These are phyloP conservation scores for Phaseolus lunatus DNA, from an alignment of 306 rosid genomes.

Conservation along the genomic window DNA sequence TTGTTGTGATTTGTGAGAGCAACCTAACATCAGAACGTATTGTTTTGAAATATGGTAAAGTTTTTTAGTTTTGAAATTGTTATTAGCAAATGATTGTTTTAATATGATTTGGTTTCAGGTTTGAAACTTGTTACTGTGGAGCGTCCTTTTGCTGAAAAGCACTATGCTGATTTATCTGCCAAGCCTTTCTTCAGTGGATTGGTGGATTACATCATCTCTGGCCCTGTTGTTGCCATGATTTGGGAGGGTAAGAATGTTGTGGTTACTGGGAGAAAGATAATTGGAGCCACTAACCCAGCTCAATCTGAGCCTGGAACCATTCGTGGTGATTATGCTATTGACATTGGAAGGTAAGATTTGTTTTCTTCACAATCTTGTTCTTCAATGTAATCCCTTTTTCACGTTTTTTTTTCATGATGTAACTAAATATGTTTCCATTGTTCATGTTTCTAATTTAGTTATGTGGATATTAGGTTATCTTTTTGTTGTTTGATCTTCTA, in stretches of 20 bases:
- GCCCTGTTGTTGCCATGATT: constrained; percentile 97
- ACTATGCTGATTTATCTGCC: constrained; percentile 86
- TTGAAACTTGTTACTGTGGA: constrained; percentile 83
- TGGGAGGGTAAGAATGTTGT: constrained; percentile 98
- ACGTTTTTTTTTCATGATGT: neutral
- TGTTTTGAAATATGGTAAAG: neutral
- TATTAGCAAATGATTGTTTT: no score
- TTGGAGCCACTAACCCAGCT: constrained; percentile 93
- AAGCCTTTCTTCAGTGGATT: constrained; percentile 89
- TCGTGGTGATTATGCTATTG: constrained; percentile 91
- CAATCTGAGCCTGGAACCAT: constrained; percentile 91
- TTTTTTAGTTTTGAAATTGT: no score
- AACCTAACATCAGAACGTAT: neutral
- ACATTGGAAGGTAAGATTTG: constrained; percentile 76
- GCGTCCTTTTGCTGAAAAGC: constrained; percentile 85
- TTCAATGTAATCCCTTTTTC: neutral
- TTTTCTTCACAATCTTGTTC: neutral
- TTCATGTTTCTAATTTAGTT: neutral
- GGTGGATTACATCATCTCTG: constrained; percentile 89
- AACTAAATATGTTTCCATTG: neutral
- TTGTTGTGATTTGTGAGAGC: neutral
- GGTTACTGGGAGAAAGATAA: constrained; percentile 79
- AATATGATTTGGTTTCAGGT: constrained; percentile 54
- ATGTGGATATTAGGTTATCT: neutral
- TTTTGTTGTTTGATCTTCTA: neutral